Evolutionary conservation across 2,329 filamentous ascomycete genomes (phyloP).

Genomic region (Didymella pinodella): DNA sequence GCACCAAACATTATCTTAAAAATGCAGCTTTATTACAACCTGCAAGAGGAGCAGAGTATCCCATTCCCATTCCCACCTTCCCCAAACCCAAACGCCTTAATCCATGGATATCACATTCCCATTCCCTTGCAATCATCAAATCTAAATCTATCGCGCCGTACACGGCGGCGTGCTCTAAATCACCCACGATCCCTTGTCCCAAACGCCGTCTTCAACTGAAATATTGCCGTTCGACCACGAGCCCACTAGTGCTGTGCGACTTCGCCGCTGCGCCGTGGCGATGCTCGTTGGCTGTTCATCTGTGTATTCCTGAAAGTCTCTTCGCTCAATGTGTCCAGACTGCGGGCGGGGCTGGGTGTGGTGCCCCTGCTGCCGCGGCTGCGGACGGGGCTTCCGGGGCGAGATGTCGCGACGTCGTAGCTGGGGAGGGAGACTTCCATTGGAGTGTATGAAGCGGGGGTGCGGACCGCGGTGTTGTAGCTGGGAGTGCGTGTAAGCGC

Average conservation of each 20-base stretch:
- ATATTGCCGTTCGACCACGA: neutral
- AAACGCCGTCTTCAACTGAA: neutral
- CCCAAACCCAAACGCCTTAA: conserved; percentile 1
- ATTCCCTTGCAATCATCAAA: neutral
- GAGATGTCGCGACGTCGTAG: conserved; percentile 56
- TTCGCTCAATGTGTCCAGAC: conserved; percentile 47
- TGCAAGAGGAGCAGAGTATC: conserved; percentile 6
- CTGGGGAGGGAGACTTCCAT: conserved; percentile 53
- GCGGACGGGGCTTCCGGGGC: conserved; percentile 52
- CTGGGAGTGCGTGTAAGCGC: conserved; percentile 59
- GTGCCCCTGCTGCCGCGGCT: conserved; percentile 41
- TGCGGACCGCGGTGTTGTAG: conserved; percentile 60
- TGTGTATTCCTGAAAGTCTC: conserved; percentile 50
- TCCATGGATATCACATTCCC: conserved; percentile 5
- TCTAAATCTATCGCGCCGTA: neutral
- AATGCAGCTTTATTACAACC: neutral
- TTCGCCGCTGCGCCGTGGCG: conserved; percentile 39
- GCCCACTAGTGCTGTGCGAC: neutral
- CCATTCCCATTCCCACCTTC: neutral
- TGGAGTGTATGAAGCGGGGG: conserved; percentile 51
- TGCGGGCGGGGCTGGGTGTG: conserved; percentile 46
- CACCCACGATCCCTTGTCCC: neutral
- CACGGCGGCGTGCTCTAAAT: neutral
- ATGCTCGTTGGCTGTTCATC: conserved; percentile 42
- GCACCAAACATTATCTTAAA: no score